Base-by-base conservation (phyloP, 352 stramenopile genomes). In the Phytopythium helicoides region DNA sequence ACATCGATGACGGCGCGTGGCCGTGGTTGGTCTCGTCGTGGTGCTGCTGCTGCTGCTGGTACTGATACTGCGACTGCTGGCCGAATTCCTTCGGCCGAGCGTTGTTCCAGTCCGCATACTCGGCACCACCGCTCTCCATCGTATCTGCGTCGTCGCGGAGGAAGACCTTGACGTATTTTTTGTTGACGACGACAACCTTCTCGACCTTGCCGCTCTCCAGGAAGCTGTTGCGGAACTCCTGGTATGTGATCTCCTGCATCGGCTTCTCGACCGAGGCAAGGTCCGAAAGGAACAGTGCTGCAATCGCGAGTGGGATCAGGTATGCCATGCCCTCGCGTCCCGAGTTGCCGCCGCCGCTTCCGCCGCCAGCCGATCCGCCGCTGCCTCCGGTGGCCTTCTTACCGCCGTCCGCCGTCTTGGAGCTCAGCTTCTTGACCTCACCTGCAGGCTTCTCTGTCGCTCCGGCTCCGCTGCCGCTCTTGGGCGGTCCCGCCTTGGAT, bases 191-290 rank as follows among this genome's bases (percentile, higher is more conserved):
- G 8, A 93, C 84, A 3, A 97, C 64, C 59, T 94, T 92, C 46
- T 97, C 88, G 21, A 97, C 89, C 26, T 80, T 79, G 18, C 89
- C 89, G 6, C 75, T 73, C 54, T 94, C 81, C 35, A 97, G 60
- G 47, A 96, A 85, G 28, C 75, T 74, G 52, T 87, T 96, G 37
- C 86, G 83, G 68, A 97, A 96, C 51, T 97, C 87, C 57, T 97
- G 89, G 68, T 94, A 97, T 48, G 81, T 96, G 60, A 96, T 92
- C 64, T 97, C 89, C 58, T 94, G 82, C 73, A 92, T 89, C 9
- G 81, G 79, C 52, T 94, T 91, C 61, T 93, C 81, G 21, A 83
- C 63, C 9, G 66, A 79, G 15, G 71, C 73, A 40, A 93, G 54
- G 26, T 94, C 85, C 35, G 83, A 84, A 33, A 94, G 69, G 38